Conservation (phyloP, 106 monocot genomes). For the Dioscorea alata region DNA sequence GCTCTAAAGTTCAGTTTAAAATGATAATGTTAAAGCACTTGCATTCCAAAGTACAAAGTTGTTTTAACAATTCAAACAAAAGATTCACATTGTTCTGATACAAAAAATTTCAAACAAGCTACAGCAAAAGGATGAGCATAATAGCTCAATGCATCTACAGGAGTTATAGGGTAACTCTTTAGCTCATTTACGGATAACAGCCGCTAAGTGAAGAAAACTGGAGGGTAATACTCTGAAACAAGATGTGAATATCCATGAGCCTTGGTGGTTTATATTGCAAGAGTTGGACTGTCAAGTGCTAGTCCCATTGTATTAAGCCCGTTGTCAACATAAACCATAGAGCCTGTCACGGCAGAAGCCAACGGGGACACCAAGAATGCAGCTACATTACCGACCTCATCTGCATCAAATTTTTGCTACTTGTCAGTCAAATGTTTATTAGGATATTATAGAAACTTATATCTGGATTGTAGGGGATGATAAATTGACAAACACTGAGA, state of each 20-base stretch:
- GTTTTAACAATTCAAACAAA: no score
- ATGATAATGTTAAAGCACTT: no score
- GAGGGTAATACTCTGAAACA: neutral
- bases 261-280: slow-evolving; percentile 5
- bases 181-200: neutral
- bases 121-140: no score
- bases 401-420: slow-evolving; percentile 15
- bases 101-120: no score
- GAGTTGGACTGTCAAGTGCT: slow-evolving; percentile 44
- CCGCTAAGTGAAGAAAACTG: neutral
- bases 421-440: neutral
- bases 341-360: slow-evolving; percentile 64
- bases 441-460: no score
- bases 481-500: no score
- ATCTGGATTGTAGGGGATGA: neutral
- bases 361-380: slow-evolving; percentile 66
- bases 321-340: slow-evolving; percentile 62
- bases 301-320: slow-evolving; percentile 64
- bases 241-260: neutral
- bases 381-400: slow-evolving; percentile 59
- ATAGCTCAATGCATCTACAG: no score
- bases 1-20: no score
- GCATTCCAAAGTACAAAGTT: no score
- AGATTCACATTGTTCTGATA: no score
- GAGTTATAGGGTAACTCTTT: no score